Evolutionary conservation across 441 rosid species (phyloP), one percentile per base, ranked within the genome.

Genomic region (Melastoma candidum): DNA sequence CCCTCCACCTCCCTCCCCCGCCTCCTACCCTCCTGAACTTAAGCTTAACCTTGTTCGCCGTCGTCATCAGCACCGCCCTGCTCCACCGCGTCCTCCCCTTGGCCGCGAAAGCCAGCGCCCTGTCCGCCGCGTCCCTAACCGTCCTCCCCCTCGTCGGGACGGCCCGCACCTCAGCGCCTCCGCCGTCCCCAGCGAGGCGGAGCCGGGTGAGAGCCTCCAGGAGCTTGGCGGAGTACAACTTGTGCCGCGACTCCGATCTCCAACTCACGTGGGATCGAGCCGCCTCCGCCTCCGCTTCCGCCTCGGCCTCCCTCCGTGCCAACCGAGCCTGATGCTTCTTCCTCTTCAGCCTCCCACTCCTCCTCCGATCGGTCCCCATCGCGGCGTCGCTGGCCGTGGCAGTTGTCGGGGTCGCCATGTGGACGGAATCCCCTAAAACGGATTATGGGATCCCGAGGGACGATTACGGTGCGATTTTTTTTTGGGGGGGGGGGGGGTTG

Each of bases 41-140:
- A 49, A 88, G 75, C 67, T 82, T 92, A 12, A 88, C 71, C 57
- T 89, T 75, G 47, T 71, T 84, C 0, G 85, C 75, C 41, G 41
- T 4, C 41, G 7, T 32, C 41, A 32, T 32, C 56, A 92, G 64
- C 45, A 92, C 84, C 41, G 98, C 97, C 54, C 95, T 79, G 65
- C 98, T 92, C 98, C 98, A 92, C 12, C 90, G 68, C 2, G 84
- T 79, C 63, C 69, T 76, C 12, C 98, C 95, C 59, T 81, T 88
- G 0, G 95, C 98, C 7, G 95, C 81, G 1, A 79, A 76, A 0
- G 98, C 98, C 1, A 92, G 63, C 13, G 82, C 82, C 59, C 70
- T 71, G 54, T 92, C 95, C 1, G 98, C 98, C 11, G 85, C 92
- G 64, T 85, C 95, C 0, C 97, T 74, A 1, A 92, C 85, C 59